Base-by-base conservation (phyloP, 345 rosid genomes). In the Populus deltoides region DNA sequence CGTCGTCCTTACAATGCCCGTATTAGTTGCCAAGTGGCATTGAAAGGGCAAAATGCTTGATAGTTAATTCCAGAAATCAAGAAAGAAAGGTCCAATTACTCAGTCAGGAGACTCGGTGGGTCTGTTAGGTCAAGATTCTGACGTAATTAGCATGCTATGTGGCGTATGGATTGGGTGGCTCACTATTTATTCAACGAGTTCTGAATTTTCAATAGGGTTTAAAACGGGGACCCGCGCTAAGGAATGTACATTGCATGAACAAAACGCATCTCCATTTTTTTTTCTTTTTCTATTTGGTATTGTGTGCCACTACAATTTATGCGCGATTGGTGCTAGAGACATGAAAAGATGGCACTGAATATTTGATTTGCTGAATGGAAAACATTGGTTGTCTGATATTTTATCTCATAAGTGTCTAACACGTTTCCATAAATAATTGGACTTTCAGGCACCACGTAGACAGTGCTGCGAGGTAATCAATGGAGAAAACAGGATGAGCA, bases 361-460 rank as follows among this genome's bases (percentile, higher is more conserved):
- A n/a, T 73, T 11, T 25, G 33, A 3, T 2, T 55, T 29, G 39
- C 29, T 45, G 35, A 5, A 49, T 71, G 22, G n/a, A 57, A 73
- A 3, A 33, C 38, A 6, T 68, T 65, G 25, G 35, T 18, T 8
- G 71, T 0, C 18, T 18, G 71, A 51, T 18, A 10, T 68, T 4
- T 17, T 35, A 31, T 36, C 57, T 43, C 33, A 35, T 72, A 6
- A 9, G 61, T 47, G 75, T 2, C 55, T 69, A 66, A 65, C 80
- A 71, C 70, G 63, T 68, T 45, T 66, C 36, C 6, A 7, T 35
- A 62, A 51, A n/a, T 45, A 39, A 27, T 33, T 77, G 71, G 57
- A 53, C 33, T 20, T 27, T 39, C 91, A 95, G 99, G 98, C 98
- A 18, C 98, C 94, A 71, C 90, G 97, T 10, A 87, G 97, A 68